Conservation (phyloP, 441 rosid species). For the Lagerstroemia fauriei region DNA sequence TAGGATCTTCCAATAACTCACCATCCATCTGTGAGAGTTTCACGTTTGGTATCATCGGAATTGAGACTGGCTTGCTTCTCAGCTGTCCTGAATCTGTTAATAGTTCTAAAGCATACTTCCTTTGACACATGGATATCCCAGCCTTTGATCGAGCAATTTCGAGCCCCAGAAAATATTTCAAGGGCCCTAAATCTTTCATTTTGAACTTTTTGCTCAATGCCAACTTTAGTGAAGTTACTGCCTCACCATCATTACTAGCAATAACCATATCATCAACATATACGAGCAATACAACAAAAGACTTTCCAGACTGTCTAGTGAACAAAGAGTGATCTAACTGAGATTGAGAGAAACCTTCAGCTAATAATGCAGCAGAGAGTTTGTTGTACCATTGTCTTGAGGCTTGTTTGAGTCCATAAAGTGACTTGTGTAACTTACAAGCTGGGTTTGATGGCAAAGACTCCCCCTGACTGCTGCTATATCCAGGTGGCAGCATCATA, state of each 20-base stretch:
- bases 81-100: background rate
- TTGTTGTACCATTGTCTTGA: too few species aligned
- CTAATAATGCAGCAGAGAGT: too few species aligned
- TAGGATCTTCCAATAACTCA: background rate
- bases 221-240: background rate
- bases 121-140: background rate
- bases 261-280: background rate
- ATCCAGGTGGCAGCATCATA: background rate
- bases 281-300: too few species aligned
- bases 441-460: background rate
- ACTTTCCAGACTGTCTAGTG: too few species aligned
- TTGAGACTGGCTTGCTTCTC: background rate
- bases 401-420: too few species aligned
- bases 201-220: background rate
- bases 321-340: too few species aligned
- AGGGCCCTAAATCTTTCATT: background rate
- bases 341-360: too few species aligned
- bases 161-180: slow-evolving; percentile 2
- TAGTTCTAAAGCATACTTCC: background rate
- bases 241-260: background rate
- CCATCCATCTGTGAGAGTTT: background rate
- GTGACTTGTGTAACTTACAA: background rate
- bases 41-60: background rate
- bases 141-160: background rate
- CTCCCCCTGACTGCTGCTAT: background rate